These are phyloP conservation scores for Acanthamoeba quina DNA, from an alignment of 208 protist genomes.

Conservation along the genomic window DNA sequence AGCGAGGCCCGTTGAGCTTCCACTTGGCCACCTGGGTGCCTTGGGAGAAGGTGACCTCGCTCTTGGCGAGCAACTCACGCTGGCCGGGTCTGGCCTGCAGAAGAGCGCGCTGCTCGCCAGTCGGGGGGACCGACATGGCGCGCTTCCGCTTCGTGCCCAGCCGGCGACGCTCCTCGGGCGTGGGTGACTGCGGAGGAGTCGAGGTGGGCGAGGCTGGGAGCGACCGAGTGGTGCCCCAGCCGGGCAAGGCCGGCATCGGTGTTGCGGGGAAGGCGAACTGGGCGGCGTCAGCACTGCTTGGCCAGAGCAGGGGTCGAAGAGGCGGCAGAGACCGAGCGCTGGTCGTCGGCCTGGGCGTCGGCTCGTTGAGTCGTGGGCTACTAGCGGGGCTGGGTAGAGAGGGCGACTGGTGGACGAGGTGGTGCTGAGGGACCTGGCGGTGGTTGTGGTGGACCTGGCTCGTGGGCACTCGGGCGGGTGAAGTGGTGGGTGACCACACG, in stretches of 20 bases:
- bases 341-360: too few relatives aligned
- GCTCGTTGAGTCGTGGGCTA: too few relatives aligned
- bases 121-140: background rate
- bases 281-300: too few relatives aligned
- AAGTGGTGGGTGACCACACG: too few relatives aligned
- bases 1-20: slow-evolving; percentile 31
- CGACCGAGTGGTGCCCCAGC: background rate
- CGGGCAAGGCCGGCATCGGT: background rate
- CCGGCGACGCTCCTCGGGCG: background rate
- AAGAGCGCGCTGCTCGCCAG: background rate
- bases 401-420: too few relatives aligned
- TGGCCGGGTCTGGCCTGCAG: background rate
- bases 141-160: slow-evolving; percentile 28
- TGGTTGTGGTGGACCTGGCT: too few relatives aligned
- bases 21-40: slow-evolving; percentile 6
- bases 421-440: too few relatives aligned
- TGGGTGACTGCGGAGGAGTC: background rate
- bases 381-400: too few relatives aligned
- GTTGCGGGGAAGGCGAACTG: background rate
- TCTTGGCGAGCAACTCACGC: background rate
- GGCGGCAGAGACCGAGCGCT: too few relatives aligned
- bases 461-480: too few relatives aligned
- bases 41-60: background rate
- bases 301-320: too few relatives aligned
- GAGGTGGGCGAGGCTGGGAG: background rate